phyloP scores from a whole-genome alignment of 768 basidiomycete genomes.

The Pisolithus tinctorius region DNA sequence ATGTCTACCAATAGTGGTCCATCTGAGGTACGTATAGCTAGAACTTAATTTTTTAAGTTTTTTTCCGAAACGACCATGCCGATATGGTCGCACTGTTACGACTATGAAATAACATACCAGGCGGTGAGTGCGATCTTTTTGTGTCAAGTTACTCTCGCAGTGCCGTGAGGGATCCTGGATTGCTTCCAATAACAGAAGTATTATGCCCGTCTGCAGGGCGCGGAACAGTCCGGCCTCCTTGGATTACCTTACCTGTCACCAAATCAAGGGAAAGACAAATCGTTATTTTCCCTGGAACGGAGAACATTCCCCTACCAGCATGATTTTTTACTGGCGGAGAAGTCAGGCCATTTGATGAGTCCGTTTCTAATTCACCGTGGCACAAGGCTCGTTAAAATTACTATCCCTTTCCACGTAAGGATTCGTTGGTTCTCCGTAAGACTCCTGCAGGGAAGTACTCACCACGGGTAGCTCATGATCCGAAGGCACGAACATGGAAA shows the following conservation, averaged over 20 bases:
- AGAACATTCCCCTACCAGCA: conserved; percentile 14
- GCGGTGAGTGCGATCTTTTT: conserved; percentile 20
- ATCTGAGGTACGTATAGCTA: too few species aligned
- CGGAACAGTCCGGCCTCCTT: conserved; percentile 23
- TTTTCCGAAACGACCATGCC: not conserved
- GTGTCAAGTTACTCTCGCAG: conserved; percentile 27
- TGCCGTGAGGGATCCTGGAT: conserved; percentile 15
- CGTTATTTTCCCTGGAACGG: conserved; percentile 22
- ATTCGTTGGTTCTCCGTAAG: not conserved
- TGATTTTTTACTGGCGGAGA: conserved; percentile 8
- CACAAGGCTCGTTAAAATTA: too few species aligned
- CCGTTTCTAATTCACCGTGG: too few species aligned
- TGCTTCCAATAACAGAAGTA: conserved; percentile 15
- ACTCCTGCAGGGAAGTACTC: too few species aligned
- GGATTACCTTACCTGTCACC: conserved; percentile 19
- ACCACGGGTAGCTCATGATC: too few species aligned
- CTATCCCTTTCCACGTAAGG: not conserved
- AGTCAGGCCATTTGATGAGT: conserved; percentile 10
- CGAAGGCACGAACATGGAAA: too few species aligned
- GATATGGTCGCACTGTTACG: conserved; percentile 20
- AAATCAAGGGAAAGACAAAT: not conserved
- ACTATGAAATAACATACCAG: conserved; percentile 12
- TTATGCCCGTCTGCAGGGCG: conserved; percentile 7
- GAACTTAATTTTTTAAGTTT: not conserved
- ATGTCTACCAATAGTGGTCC: too few species aligned